These are phyloP conservation scores for Pseudogymnoascus sp. DNA, from an alignment of 2,329 filamentous ascomycete genomes.

Conservation along the genomic window DNA sequence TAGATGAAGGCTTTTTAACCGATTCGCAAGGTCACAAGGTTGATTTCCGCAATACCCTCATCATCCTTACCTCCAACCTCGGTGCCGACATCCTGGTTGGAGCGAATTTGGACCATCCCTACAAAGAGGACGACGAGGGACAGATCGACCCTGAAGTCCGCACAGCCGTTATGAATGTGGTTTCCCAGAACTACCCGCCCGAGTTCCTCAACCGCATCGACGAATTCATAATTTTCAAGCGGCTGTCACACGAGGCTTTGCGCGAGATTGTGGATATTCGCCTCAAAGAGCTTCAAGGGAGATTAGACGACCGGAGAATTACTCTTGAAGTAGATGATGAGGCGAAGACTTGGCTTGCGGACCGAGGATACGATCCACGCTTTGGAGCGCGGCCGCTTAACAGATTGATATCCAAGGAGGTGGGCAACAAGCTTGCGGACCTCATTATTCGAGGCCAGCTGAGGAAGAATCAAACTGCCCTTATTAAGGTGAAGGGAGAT, in stretches of 20 bases:
- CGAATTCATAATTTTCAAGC: constrained; percentile 93
- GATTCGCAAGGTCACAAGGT: constrained; percentile 94
- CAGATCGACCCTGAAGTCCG: constrained; percentile 67
- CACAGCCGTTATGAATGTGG: constrained; percentile 79
- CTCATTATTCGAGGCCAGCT: constrained; percentile 83
- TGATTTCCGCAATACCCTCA: constrained; percentile 93
- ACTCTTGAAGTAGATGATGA: constrained; percentile 59
- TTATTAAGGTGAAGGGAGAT: constrained; percentile 36
- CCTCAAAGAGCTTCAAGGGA: constrained; percentile 69
- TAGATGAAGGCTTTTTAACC: constrained; percentile 93
- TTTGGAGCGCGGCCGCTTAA: constrained; percentile 90
- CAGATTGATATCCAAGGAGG: constrained; percentile 79
- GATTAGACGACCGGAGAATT: constrained; percentile 80
- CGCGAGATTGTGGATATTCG: constrained; percentile 92
- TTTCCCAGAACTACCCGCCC: constrained; percentile 65
- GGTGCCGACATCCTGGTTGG: constrained; percentile 86
- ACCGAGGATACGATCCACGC: constrained; percentile 80
- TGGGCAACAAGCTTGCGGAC: constrained; percentile 81
- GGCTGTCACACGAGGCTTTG: constrained; percentile 67
- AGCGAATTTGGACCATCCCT: constrained; percentile 54
- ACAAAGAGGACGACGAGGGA: constrained; percentile 53
- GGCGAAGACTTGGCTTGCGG: constrained; percentile 78
- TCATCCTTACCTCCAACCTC: constrained; percentile 91
- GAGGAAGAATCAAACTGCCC: constrained; percentile 63
- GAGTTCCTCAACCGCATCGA: constrained; percentile 96